Conservation (phyloP, 768 basidiomycete species). For the Exsudoporus frostii region DNA sequence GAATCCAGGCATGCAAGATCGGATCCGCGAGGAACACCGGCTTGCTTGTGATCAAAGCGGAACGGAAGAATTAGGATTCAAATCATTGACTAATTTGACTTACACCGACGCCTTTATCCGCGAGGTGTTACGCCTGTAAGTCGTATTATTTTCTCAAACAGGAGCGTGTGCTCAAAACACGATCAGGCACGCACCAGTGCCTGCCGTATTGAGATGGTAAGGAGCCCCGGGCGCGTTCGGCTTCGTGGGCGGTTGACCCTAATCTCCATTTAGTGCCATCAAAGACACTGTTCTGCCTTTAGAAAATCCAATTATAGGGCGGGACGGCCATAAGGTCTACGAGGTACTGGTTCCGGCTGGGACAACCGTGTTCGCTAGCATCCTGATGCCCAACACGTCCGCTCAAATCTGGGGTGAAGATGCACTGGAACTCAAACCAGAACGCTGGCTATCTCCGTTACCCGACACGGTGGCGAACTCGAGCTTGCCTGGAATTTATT, state of each 20-base stretch:
- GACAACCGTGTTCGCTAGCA: conserved; percentile 1
- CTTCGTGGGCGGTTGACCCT: too few species aligned
- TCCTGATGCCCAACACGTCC: neutral
- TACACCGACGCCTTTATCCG: conserved; percentile 1
- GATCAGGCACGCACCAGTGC: neutral
- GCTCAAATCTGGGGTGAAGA: conserved; percentile 1
- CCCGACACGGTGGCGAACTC: neutral
- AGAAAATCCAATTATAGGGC: neutral
- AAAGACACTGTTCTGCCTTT: neutral
- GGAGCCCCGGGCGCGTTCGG: neutral
- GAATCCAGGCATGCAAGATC: neutral
- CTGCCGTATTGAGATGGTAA: conserved; percentile 1
- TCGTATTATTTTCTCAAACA: too few species aligned
- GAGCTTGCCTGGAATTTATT: neutral
- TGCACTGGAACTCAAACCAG: neutral
- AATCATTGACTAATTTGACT: neutral
- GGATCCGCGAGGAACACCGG: neutral
- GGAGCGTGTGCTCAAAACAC: neutral
- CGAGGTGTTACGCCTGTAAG: neutral
- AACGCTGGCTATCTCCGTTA: neutral
- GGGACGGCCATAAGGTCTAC: neutral
- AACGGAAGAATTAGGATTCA: neutral
- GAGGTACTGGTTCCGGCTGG: neutral
- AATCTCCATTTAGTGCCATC: neutral
- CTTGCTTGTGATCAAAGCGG: neutral